Conservation (phyloP, 2,329 filamentous ascomycete species). For the Botrytis squamosa region DNA sequence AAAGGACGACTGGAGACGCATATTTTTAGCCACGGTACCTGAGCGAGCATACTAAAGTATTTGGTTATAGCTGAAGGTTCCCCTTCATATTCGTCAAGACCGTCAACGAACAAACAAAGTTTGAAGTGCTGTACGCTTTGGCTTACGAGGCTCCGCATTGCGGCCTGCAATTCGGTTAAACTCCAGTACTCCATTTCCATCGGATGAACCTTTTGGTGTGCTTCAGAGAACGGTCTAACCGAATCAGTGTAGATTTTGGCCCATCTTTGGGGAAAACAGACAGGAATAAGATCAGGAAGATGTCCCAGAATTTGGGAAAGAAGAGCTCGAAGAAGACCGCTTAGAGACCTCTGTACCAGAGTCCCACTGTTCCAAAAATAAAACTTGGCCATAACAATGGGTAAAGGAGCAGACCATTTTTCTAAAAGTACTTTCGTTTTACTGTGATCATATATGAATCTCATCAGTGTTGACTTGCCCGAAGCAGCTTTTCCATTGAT, state of each 20-base stretch:
- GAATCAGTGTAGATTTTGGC: neutral
- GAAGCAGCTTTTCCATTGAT: constrained; percentile 27
- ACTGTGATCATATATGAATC: constrained; percentile 17
- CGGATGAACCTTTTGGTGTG: neutral
- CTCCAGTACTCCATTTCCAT: neutral
- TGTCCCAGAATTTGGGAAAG: constrained; percentile 7
- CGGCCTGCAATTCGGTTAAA: neutral
- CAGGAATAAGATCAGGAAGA: neutral
- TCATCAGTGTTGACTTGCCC: constrained; percentile 30
- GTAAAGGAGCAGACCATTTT: constrained; percentile 33
- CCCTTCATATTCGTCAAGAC: constrained; percentile 18
- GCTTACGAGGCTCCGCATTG: neutral
- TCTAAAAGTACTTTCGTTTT: constrained; percentile 20
- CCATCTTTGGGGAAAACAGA: neutral
- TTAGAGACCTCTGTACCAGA: constrained; percentile 18
- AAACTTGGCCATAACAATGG: constrained; percentile 40
- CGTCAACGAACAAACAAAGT: neutral
- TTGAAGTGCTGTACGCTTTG: neutral
- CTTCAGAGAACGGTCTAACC: neutral
- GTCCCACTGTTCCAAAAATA: constrained; percentile 49
- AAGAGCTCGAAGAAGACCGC: constrained; percentile 22
- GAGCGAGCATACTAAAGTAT: constrained; percentile 12
- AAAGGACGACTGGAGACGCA: constrained; percentile 22
- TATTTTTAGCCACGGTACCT: constrained; percentile 13
- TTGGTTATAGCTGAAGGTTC: constrained; percentile 13